Evolutionary conservation across 1,284 basidiomycete species (phyloP).

Genomic region (Sanghuangporus baumii): DNA sequence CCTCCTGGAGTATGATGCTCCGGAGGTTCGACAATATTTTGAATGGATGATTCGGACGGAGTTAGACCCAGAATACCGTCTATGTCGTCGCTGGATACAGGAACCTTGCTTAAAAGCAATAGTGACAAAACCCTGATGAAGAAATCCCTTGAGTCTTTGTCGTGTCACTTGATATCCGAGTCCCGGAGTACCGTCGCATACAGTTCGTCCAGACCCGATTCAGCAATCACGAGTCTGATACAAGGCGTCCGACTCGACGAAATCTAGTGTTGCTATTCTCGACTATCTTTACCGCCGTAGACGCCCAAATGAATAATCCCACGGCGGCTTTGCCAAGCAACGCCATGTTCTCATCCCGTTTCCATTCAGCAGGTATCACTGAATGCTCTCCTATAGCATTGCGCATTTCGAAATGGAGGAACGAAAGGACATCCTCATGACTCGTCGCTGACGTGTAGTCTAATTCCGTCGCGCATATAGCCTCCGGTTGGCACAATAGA

Average conservation of each 20-base stretch:
- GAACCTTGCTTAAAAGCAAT: not conserved
- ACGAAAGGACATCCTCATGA: not conserved
- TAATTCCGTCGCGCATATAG: not conserved
- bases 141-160: not conserved
- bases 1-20: too few relatives aligned
- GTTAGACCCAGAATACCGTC: not conserved
- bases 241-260: not conserved
- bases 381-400: not conserved
- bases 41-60: not conserved
- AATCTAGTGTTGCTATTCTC: not conserved
- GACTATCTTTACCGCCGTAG: slow-evolving; percentile 24
- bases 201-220: not conserved
- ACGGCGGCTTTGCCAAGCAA: slow-evolving; percentile 21
- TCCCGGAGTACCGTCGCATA: not conserved
- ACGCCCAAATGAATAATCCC: slow-evolving; percentile 27
- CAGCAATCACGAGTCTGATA: not conserved
- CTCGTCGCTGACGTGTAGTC: not conserved
- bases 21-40: too few relatives aligned
- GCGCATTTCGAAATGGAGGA: not conserved
- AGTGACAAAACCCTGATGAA: not conserved
- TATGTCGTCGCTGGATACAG: not conserved
- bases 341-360: slow-evolving; percentile 17
- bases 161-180: not conserved
- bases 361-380: not conserved
- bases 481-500: not conserved